Base-by-base conservation (phyloP, 2,329 filamentous ascomycete genomes). In the Zymoseptoria crescenta region DNA sequence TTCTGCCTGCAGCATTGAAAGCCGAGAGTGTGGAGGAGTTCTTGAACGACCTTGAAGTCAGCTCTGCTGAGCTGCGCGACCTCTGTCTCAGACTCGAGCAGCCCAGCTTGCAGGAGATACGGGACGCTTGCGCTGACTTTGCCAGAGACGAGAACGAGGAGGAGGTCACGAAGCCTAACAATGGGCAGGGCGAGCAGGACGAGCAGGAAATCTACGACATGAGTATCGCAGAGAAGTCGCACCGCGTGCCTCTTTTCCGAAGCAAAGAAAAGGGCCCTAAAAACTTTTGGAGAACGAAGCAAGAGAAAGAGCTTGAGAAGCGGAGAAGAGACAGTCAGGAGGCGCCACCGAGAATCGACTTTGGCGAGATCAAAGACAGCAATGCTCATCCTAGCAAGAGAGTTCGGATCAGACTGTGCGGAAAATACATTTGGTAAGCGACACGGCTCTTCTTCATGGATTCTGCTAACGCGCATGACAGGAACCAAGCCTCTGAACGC, bases 71-170 rank as follows among this genome's bases (percentile, higher is more conserved):
- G 56, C 64, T 81, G 4, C 70, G 78, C 61, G 78, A 80, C 62
- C 62, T 81, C 4, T 79, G 76, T 59, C 69, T 81, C 21, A 77
- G 77, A 60, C 68, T 80, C 52, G 79, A 81, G 59, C 73, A 75
- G 51, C 78, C 79, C 19, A 70, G 68, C n/a, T 70, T 80, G 2
- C 77, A 81, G 61, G 77, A 79, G 51, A 74, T 81, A 21, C 73
- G 78, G 49, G 78, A 81, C 66, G 78, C 79, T 13, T 81, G 79
- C 63, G 79, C 78, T 4, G 79, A 81, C 64, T 75, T 80, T 50
- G 71, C 73, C 16, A 72, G 77, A 13, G 72, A 70, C 10, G 74
- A 76, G 28, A 70, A 74, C 2, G 71, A 74, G 35, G 70, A 73
- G 3, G 72, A 72, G 13, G 72, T 75, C 20, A 45, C 7, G 4